Base-by-base conservation (phyloP, 306 rosid genomes). In the Dryas octopetala region DNA sequence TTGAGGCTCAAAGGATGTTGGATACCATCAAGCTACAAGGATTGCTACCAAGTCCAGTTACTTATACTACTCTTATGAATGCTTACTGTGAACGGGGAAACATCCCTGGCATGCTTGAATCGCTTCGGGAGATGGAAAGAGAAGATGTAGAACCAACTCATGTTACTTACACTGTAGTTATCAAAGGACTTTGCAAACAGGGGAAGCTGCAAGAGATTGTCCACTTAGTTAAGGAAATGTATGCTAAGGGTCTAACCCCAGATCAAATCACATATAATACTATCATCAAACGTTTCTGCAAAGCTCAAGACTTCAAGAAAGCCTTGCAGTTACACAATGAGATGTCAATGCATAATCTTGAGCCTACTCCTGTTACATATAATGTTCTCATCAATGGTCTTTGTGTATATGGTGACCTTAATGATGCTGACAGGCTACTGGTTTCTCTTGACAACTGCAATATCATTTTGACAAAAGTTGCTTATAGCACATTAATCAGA, bases 21-120 rank as follows among this genome's bases (percentile, higher is more conserved):
- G 73, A 76, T 44, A 51, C 41, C 68, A 84, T 76, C 43, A 80
- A 76, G 83, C 70, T 76, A 74, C 76, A 70, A 59, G 86, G 86
- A 58, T 71, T 84, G 69, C 74, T 55, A 28, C 90, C 88, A 46
- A 81, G 73, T 70, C 83, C 61, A 26, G 75, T 86, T 64, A 86
- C 85, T 59, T 86, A 81, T 67, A 86, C 90, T 54, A 86, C 79
- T 62, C 88, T 86, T 15, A 81, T 86, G 86, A 84, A 86, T 81
- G 88, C 78, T 6, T 79, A 74, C 74, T 82, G 83, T 62, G 88
- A 84, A 67, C 75, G 7, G 57, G 85, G 83, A 62, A 77, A 87
- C 62, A 71, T 79, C 45, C 45, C 61, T 14, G 73, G 26, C n/a
- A 82, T 82, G 86, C 41, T 82, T 52, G 65, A 74, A 66, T 51